These are phyloP conservation scores for Purpureocillium lavendulum DNA, from an alignment of 2,329 filamentous ascomycete genomes.

Conservation along the genomic window DNA sequence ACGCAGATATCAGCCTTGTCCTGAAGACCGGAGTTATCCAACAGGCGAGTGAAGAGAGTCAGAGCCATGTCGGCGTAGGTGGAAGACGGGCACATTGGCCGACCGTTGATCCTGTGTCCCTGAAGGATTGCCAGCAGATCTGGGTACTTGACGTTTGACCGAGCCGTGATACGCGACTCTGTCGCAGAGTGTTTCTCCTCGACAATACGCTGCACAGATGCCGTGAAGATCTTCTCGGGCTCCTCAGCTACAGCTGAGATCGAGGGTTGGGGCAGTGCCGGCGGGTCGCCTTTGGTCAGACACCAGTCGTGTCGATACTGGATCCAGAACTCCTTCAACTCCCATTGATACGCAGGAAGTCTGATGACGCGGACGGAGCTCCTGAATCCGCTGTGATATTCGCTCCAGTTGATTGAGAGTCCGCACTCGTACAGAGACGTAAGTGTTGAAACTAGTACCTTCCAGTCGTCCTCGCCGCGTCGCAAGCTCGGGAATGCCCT, in stretches of 20 bases:
- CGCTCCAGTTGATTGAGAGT: conserved; percentile 45
- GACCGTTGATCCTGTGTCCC: conserved; percentile 1
- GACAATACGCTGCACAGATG: conserved; percentile 1
- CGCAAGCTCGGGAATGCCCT: conserved; percentile 49
- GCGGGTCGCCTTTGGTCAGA: conserved; percentile 46
- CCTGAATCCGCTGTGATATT: conserved; percentile 44
- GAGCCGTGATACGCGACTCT: not conserved
- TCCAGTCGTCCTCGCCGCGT: conserved; percentile 53
- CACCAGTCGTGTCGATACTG: conserved; percentile 47
- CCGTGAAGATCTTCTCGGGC: not conserved
- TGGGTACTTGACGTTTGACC: not conserved
- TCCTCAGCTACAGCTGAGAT: not conserved
- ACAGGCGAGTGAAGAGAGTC: conserved; percentile 7
- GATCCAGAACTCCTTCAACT: conserved; percentile 62
- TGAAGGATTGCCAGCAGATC: not conserved
- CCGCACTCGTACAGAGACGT: conserved; percentile 1
- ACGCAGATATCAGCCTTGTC: conserved; percentile 7
- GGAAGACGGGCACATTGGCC: conserved; percentile 6
- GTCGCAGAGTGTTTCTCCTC: not conserved
- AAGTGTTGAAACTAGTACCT: conserved; percentile 23
- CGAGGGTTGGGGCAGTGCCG: no score
- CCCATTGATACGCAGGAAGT: conserved; percentile 61
- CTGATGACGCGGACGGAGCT: conserved; percentile 38
- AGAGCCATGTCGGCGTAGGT: conserved; percentile 11
- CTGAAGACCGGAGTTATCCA: conserved; percentile 6